Evolutionary conservation across 176 grass and related monocot genomes (phyloP).

Genomic region (Ampelocalamus luodianensis): DNA sequence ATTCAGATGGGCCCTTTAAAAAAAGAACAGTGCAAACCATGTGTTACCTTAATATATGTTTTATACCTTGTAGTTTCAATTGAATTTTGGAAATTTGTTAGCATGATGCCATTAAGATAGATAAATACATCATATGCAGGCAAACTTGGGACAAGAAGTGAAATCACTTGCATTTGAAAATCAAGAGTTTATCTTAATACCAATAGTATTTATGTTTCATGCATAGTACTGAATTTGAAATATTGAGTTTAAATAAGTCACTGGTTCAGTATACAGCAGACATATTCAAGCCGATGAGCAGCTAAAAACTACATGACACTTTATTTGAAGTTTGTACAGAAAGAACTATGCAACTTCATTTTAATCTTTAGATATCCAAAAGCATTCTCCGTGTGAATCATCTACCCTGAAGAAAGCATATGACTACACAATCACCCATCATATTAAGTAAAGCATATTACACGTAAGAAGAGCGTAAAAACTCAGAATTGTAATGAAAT

Average conservation of each 20-base stretch:
- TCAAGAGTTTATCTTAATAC: not conserved
- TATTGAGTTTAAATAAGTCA: not conserved
- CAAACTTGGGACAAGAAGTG: not conserved
- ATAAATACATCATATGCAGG: not conserved
- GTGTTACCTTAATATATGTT: not conserved
- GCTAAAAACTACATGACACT: not conserved
- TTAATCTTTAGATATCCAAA: not conserved
- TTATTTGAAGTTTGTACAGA: not conserved
- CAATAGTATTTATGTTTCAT: not conserved
- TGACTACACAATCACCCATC: not conserved
- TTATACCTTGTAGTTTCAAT: not conserved
- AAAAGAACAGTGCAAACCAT: not conserved
- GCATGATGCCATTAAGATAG: not conserved
- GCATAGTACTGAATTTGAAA: not conserved
- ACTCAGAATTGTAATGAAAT: not conserved
- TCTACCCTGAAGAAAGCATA: not conserved
- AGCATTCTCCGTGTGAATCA: not conserved
- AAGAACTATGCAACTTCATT: not conserved
- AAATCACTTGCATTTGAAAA: not conserved
- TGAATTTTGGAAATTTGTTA: not conserved
- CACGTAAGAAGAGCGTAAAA: not conserved
- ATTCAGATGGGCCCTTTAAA: not conserved
- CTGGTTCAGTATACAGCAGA: not conserved
- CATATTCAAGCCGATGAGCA: too few species aligned
- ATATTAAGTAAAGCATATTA: not conserved